Percentiles rank a stretch among this genome's conserved stretches.
Conservation (phyloP, 306 rosid species). For the Geum urbanum region DNA sequence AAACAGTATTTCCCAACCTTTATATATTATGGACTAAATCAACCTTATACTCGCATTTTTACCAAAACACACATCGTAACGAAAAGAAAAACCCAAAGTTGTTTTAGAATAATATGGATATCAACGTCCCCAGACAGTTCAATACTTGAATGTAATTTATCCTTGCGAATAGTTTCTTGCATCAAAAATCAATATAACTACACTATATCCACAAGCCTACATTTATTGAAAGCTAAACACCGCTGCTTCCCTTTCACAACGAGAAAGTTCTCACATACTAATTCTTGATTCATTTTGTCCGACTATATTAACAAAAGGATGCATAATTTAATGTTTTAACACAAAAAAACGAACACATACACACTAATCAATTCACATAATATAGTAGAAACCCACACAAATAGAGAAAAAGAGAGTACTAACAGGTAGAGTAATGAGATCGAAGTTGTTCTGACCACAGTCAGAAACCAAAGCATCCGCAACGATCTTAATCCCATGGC, state of each 20-base stretch:
- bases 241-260: background rate
- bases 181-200: too few relatives aligned
- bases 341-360: background rate
- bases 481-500: constrained; percentile 62
- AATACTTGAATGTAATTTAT: too few relatives aligned
- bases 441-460: constrained; percentile 45
- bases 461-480: constrained; percentile 71
- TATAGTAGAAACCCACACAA: background rate
- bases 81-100: background rate
- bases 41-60: background rate
- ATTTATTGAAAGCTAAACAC: background rate
- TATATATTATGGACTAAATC: background rate
- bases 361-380: background rate
- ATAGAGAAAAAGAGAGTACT: background rate
- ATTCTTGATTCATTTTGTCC: too few relatives aligned
- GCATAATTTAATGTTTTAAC: background rate
- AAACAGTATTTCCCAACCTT: background rate
- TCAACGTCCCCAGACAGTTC: background rate
- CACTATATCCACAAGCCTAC: background rate
- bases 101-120: background rate
- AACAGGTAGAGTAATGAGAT: constrained; percentile 84
- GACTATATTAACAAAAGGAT: background rate
- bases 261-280: too few relatives aligned
- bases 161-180: too few relatives aligned
- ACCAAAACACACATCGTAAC: background rate